A percentile compares a stretch with the other conserved stretches of the same genome.
Evolutionary conservation across 2,329 filamentous ascomycete species (phyloP).

Genomic region (Beauveria brongniartii): DNA sequence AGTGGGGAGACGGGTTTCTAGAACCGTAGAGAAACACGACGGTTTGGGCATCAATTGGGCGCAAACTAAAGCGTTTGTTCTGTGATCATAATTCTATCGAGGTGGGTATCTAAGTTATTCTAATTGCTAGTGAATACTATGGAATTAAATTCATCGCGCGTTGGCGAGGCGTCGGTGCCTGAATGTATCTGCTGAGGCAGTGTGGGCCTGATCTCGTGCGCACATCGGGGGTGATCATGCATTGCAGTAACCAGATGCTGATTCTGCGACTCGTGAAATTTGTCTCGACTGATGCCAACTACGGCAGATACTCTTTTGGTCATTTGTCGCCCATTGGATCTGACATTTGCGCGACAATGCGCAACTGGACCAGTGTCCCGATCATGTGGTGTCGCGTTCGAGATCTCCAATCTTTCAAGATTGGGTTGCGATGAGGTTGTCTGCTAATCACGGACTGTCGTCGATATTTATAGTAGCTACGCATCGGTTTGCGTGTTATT

Average conservation of each 20-base stretch:
- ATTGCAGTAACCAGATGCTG: background rate
- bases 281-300: background rate
- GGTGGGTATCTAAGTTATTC: background rate
- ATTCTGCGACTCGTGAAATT: background rate
- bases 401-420: background rate
- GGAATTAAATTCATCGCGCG: background rate
- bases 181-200: background rate
- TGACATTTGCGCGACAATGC: background rate
- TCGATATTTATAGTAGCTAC: background rate
- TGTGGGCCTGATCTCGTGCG: constrained; percentile 12
- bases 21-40: constrained; percentile 21
- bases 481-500: constrained; percentile 16
- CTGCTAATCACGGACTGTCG: background rate
- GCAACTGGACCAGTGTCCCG: background rate
- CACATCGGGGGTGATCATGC: background rate
- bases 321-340: background rate
- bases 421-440: background rate
- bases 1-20: constrained; percentile 10
- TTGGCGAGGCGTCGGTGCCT: background rate
- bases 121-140: background rate
- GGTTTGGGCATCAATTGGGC: constrained; percentile 12
- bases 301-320: too few relatives aligned
- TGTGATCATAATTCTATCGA: background rate
- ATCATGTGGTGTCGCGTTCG: background rate
- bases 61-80: background rate